Base-by-base conservation (phyloP, 2,329 filamentous ascomycete species). In the Claviceps africana region DNA sequence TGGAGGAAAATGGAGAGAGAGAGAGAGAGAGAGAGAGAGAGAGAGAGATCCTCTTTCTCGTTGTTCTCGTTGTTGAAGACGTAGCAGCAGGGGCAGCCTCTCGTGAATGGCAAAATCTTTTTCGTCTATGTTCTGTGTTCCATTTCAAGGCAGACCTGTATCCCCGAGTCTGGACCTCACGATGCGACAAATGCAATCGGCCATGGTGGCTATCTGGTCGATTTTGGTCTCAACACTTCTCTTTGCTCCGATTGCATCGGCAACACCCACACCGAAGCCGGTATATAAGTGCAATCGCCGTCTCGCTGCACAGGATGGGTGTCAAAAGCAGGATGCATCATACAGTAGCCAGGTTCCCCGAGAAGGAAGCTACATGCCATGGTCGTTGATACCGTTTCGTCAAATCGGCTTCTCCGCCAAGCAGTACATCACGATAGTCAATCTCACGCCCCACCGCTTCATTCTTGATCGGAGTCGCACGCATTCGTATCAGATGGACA, bases 371-470 rank as follows among this genome's bases (percentile, higher is more conserved):
- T 51, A 52, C 40, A 56, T 56, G 54, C 52, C 52, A 8, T 56
- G 54, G 54, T 37, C 25, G 10, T 39, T 43, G n/a, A 52, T 54
- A 7, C 49, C 44, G 4, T 40, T 51, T 13, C 50, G 31, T 15
- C 19, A 31, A 11, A 19, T 54, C 33, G 53, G 53, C 8, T 55
- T 55, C 25, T 45, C 53, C 1, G 50, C 55, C 17, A 59, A 54
- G 21, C 62, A 62, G 37, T 67, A 64, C 53, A 52, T 67, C 48
- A 64, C 65, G 2, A 62, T 67, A 17, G 64, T 67, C 31, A 67
- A 67, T 43, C 57, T 67, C 30, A 67, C 65, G 4, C 65, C 65
- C 1, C 61, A 67, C 40, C 56, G 58, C 17, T 61, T 67, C 54
- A 53, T 54, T 13, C 55, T 64, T 43, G 55, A 57, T 17, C 48